Evolutionary conservation across 306 rosid species (phyloP), one percentile per base, ranked within the genome.

Genomic region (Dalbergia cultrata): DNA sequence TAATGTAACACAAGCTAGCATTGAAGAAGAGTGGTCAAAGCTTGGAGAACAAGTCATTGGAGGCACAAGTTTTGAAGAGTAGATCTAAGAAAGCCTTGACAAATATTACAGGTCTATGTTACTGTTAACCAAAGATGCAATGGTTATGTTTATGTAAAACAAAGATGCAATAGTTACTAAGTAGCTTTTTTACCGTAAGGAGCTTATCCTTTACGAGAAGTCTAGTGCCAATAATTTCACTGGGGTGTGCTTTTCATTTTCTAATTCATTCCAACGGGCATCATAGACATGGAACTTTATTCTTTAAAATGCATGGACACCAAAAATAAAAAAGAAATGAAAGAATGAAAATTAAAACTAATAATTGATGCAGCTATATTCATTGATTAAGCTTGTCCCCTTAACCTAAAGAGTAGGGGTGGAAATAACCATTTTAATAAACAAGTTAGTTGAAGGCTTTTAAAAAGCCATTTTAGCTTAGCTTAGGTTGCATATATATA

Each of bases 11-110:
- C 81, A 74, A 37, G 69, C 21, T 31, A 79, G 47, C 70, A 59
- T 79, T 70, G 82, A 69, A 79, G 43, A 17, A 47, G 77, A 70
- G 31, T 79, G 83, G 83, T 39, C 45, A 54, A 53, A 66, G 67
- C 67, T 67, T 50, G 67, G 58, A 54, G 75, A 54, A 77, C 56
- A 77, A 9, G 59, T 67, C 44, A 53, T 66, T 77, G 37, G 49
- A 78, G 67, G 57, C 47, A 54, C 39, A 4, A 5, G 8, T 26
- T 57, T 58, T 44, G 61, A 68, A 56, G 59, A 78, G 47, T 78
- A 19, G 35, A 10, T 14, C 12, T 67, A 39, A 54, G 33, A 54
- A 41, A 13, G 9, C 14, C 17, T 41, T 16, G 7, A 53, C 18
- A 53, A n/a, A 37, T 37, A 37, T 60, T 60, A 3, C 39, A 26